phyloP scores from a whole-genome alignment of 768 basidiomycete genomes.

The Suillus bovinus region DNA sequence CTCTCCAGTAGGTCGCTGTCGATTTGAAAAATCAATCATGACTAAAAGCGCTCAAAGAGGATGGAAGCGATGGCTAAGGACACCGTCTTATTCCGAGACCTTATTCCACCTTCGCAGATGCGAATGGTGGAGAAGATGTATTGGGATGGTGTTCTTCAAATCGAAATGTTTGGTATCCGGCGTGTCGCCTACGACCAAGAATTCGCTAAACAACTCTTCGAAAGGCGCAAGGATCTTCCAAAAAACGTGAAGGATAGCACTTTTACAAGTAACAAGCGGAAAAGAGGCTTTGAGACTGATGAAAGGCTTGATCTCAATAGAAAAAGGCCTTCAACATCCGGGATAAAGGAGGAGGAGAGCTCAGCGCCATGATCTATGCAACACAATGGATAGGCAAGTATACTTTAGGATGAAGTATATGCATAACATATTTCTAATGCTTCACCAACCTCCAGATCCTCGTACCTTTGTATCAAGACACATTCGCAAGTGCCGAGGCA shows the following conservation, averaged over 20 bases:
- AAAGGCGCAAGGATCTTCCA: constrained; percentile 1
- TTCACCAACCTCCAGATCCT: constrained; percentile 22
- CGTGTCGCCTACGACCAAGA: constrained; percentile 20
- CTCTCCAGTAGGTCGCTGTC: constrained; percentile 11
- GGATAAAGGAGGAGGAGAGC: not conserved
- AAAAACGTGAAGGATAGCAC: not conserved
- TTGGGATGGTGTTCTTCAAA: constrained; percentile 27
- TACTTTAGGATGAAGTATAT: not conserved
- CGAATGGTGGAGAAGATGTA: constrained; percentile 31
- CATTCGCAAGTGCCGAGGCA: constrained; percentile 57
- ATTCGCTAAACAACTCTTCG: constrained; percentile 18
- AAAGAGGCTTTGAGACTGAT: not conserved
- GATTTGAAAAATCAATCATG: not conserved
- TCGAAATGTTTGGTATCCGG: constrained; percentile 28
- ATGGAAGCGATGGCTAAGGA: constrained; percentile 15
- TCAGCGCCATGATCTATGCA: not conserved
- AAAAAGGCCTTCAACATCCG: not conserved
- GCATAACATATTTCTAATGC: not conserved
- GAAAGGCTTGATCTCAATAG: not conserved
- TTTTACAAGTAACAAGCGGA: not conserved
- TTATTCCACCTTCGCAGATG: constrained; percentile 25
- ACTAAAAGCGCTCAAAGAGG: constrained; percentile 16
- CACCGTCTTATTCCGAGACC: constrained; percentile 23
- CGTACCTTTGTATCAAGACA: constrained; percentile 62
- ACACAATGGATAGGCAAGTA: not conserved